A percentile compares a stretch with the other conserved stretches of the same genome.
Conservation (phyloP, 257 asterid species). For the Anisodus acutangulus region DNA sequence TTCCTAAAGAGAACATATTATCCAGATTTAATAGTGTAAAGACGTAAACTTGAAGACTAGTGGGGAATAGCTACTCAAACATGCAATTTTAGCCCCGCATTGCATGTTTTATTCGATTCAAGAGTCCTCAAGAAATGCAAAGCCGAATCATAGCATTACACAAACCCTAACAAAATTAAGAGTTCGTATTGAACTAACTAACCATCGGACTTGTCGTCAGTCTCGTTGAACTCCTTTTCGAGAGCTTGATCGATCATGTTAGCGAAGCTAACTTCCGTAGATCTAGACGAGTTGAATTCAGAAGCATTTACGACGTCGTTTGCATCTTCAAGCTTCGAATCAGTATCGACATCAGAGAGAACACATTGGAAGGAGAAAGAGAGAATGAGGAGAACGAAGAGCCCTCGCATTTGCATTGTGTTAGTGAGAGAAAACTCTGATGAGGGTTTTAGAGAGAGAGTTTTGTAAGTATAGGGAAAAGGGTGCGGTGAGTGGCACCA, state of each 20-base stretch:
- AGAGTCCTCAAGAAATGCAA: neutral
- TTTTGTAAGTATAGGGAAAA: neutral
- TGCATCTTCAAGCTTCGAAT: slow-evolving; percentile 35
- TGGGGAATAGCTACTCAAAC: slow-evolving; percentile 8
- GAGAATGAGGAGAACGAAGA: slow-evolving; percentile 35
- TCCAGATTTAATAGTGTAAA: neutral
- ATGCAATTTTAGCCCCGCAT: neutral
- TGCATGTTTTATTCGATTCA: neutral
- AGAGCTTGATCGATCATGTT: slow-evolving; percentile 69
- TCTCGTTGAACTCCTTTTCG: slow-evolving; percentile 80
- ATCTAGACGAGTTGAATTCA: slow-evolving; percentile 38
- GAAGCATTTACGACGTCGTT: slow-evolving; percentile 41
- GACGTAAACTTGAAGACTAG: neutral
- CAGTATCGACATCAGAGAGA: slow-evolving; percentile 51
- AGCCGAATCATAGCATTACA: neutral
- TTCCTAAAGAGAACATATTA: neutral
- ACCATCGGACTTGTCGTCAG: slow-evolving; percentile 70
- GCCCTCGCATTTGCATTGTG: slow-evolving; percentile 24
- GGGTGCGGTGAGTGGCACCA: neutral
- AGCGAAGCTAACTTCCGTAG: slow-evolving; percentile 59
- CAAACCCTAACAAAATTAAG: slow-evolving; percentile 4
- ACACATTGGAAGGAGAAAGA: slow-evolving; percentile 30
- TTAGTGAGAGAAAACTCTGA: slow-evolving; percentile 29
- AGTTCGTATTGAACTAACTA: slow-evolving; percentile 47
- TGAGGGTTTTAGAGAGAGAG: slow-evolving; percentile 23